Evolutionary conservation across 768 basidiomycete species (phyloP), one percentile per base, ranked within the genome.

Genomic region (Aureoboletus auriporus): DNA sequence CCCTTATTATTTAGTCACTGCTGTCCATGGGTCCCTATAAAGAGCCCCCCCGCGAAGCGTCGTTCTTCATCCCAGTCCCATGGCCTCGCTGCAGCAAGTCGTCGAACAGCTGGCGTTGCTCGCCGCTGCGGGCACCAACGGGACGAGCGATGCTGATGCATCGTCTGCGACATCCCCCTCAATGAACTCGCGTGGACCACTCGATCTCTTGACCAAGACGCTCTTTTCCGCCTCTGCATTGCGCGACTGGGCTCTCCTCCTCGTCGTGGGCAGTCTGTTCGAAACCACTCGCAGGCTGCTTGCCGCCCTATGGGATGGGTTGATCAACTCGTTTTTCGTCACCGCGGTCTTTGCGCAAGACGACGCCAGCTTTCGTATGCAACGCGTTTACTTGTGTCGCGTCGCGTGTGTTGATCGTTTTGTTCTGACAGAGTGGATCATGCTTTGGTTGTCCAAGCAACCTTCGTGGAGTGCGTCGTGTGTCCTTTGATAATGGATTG

Each of bases 361-460:
- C 0, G 85, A 89, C 53, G 43, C 58, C n/a, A 72, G 76, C 47
- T 85, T 75, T 55, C 64, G 84, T 84, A 56, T 9, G 80, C 2
- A 10, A 27, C 52, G 4, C 29, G 3, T 28, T 8, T n/a, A 14
- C 39, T 1, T 5, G n/a, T 23, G 20, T 2, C 20, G 20, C 20
- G 20, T 23, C 20, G 36, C 41, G 28, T 39, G 46, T 50, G 28
- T 46, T 45, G 41, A 46, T 20, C 14, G 35, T n/a, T 20, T 16
- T 34, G 35, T n/a, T 23, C 13, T 34, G 34, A 26, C 48, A 86
- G 84, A 75, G 34, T 89, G 86, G 86, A 72, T 88, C 57, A 76
- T 86, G 75, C 65, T 74, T 35, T 89, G 86, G 85, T 64, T 88
- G 0, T 79, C 82, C 5, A 72, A 73, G 44, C 79, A 80, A 36